Evolutionary conservation across 2,329 filamentous ascomycete species (phyloP), one percentile per base, ranked within the genome.

Genomic region (Pseudogymnoascus verrucosus): DNA sequence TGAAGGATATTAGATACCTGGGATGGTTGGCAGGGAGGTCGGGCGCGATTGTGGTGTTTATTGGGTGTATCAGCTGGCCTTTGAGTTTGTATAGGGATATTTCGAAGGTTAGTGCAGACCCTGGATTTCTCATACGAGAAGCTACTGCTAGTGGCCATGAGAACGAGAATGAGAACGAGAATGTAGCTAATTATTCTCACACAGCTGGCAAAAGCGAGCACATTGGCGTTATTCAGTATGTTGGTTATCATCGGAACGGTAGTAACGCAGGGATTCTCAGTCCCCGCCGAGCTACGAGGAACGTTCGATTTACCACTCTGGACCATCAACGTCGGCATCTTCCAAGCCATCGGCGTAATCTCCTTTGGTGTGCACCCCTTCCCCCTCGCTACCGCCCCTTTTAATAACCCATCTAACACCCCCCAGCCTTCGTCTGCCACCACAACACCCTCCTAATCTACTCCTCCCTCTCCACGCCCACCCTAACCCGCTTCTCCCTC

Each of bases 371-470:
- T 57, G 83, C 71, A 42, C 34, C 57, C 64, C 39, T 23, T 59
- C 31, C 6, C 28, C 54, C 23, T 12, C 21, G 28, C 42, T 40
- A 26, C 0, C 19, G 19, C 37, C 11, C 21, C 23, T 26, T 26
- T 12, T 7, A 47, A 23, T 4, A 39, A 40, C 37, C 26, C 19
- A 59, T 62, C 39, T 26, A 42, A 39, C 16, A 21, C 64, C 44
- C 80, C 73, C 31, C 60, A 83, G 85, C 85, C 60, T 88, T 88
- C 67, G 85, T 88, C 67, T 88, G 85, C 75, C 85, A 99, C 74
- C 95, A 99, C 79, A 99, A 99, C 78, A 96, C 91, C 61, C 88
- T 99, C 65, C 83, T 99, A 63, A 99, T 99, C 74, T 99, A 99
- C 77, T 93, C 93, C 68, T 98, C 93, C 2, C 84, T 99, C 66